Conservation (phyloP, 2,329 filamentous ascomycete genomes). For the Malbranchea cinnamomea region DNA sequence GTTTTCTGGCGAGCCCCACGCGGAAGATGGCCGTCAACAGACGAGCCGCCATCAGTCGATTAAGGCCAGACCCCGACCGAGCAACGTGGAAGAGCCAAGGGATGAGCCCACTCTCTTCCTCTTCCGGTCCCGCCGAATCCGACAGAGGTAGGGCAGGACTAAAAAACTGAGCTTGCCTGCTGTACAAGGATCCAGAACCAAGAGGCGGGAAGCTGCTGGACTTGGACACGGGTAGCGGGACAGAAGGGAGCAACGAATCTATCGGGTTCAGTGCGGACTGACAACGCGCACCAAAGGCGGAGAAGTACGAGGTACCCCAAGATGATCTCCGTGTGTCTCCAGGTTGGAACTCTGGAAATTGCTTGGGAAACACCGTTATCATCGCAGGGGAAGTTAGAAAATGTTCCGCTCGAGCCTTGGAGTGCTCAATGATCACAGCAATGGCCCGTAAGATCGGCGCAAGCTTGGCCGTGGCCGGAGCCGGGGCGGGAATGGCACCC, state of each 20-base stretch:
- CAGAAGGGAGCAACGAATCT: constrained; percentile 48
- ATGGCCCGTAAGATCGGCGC: constrained; percentile 63
- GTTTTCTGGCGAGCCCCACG: constrained; percentile 48
- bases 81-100: constrained; percentile 48
- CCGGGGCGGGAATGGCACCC: constrained; percentile 46
- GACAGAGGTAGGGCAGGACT: constrained; percentile 20
- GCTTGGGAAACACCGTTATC: constrained; percentile 50
- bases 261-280: constrained; percentile 40
- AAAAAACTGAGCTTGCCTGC: constrained; percentile 23
- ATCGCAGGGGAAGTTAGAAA: constrained; percentile 55
- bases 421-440: constrained; percentile 60
- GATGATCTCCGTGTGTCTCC: constrained; percentile 35
- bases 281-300: constrained; percentile 34
- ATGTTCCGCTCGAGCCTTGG: constrained; percentile 60
- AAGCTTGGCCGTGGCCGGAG: constrained; percentile 44
- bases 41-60: constrained; percentile 53
- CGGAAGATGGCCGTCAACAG: constrained; percentile 56
- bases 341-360: constrained; percentile 35
- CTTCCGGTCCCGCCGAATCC: constrained; percentile 34
- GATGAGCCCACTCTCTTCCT: constrained; percentile 55
- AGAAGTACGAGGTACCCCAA: constrained; percentile 39
- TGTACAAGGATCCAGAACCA: constrained; percentile 25
- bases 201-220: constrained; percentile 40
- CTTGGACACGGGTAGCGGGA: constrained; percentile 20
- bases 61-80: constrained; percentile 35